These are phyloP conservation scores for Prunus salicina DNA, from an alignment of 306 rosid species.

Conservation along the genomic window DNA sequence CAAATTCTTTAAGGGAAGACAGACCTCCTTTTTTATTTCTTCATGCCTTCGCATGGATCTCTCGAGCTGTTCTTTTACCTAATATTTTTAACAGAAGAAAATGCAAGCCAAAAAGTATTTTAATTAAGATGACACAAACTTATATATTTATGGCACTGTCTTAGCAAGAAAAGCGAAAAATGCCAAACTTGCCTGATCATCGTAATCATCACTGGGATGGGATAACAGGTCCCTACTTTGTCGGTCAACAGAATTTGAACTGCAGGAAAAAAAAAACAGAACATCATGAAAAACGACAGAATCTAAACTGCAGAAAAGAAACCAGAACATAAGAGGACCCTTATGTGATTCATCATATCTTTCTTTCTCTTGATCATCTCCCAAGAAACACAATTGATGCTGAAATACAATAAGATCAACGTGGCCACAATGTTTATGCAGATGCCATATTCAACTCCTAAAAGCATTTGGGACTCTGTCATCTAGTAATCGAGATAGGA, in stretches of 20 bases:
- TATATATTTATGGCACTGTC: background rate
- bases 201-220: conserved; percentile 39
- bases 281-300: background rate
- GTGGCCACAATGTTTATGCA: background rate
- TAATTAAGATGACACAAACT: background rate
- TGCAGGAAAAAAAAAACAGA: conserved; percentile 26
- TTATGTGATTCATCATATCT: conserved; percentile 1
- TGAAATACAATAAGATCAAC: conserved; percentile 6
- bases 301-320: conserved; percentile 44
- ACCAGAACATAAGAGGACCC: background rate
- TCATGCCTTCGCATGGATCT: conserved; percentile 49
- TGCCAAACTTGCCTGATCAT: conserved; percentile 44
- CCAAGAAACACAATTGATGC: conserved; percentile 11
- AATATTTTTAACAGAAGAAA: conserved; percentile 17
- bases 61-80: conserved; percentile 65
- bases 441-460: background rate
- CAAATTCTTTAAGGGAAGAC: conserved; percentile 20
- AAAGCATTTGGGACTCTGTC: background rate
- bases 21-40: conserved; percentile 74
- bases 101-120: background rate
- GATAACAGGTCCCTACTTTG: conserved; percentile 49
- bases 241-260: conserved; percentile 37
- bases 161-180: conserved; percentile 25
- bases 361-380: conserved; percentile 17
- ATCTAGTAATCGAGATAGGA: background rate